Conservation (phyloP, 2,329 filamentous ascomycete genomes). For the Arthroderma uncinatum region DNA sequence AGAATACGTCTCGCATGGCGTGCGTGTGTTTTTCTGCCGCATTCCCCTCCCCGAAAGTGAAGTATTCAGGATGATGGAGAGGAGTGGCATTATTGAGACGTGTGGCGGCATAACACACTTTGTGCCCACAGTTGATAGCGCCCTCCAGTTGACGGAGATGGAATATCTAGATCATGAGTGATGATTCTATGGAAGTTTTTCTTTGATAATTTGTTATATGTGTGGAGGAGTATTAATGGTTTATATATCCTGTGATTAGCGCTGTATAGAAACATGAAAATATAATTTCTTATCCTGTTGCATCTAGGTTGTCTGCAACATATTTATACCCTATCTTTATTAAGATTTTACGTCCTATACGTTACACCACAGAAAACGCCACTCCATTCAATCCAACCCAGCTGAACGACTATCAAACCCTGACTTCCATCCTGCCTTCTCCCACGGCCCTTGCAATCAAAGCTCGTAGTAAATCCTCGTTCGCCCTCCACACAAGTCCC, state of each 20-base stretch:
- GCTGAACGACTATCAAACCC: not conserved
- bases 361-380: not conserved
- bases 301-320: not conserved
- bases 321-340: not conserved
- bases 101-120: slow-evolving; percentile 71
- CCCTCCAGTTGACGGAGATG: slow-evolving; percentile 66
- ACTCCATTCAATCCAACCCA: not conserved
- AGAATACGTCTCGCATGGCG: slow-evolving; percentile 63
- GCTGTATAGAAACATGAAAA: not conserved
- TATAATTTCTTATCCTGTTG: not conserved
- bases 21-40: slow-evolving; percentile 47
- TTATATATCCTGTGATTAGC: not conserved
- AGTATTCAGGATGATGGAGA: slow-evolving; percentile 62
- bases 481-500: slow-evolving; percentile 22
- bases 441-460: slow-evolving; percentile 24
- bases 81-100: slow-evolving; percentile 73
- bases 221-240: not conserved
- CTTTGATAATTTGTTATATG: not conserved
- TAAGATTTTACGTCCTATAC: too few relatives aligned
- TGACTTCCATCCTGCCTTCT: not conserved
- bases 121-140: slow-evolving; percentile 72
- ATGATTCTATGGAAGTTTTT: not conserved
- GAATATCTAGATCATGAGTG: slow-evolving; percentile 39
- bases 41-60: slow-evolving; percentile 40
- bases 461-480: slow-evolving; percentile 24